Evolutionary conservation across 345 rosid genomes (phyloP), one percentile per base, ranked within the genome.

Genomic region (Pistacia vera): DNA sequence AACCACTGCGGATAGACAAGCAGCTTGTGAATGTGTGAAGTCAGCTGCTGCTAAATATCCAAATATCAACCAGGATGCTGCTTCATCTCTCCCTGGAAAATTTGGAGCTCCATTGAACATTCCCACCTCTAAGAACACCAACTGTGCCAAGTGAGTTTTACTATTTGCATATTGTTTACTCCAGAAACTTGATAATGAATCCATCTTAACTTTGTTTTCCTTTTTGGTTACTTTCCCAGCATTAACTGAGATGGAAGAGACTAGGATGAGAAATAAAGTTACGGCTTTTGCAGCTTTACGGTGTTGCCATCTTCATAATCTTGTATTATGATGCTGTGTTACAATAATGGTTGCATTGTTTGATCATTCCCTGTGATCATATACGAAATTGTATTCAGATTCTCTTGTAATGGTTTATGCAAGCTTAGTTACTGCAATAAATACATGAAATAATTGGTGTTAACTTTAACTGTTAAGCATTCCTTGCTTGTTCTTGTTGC

Each of bases 21-120:
- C 36, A 8, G 69, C 69, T 66, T 66, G 69, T 44, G 69, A 66
- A 41, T 44, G 69, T 66, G 54, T 66, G 33, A 44, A 66, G 56
- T 17, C 56, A n/a, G 70, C 56, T 20, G 70, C 55, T 22, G 36
- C 70, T 44, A 25, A 25, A 46, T 22, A 48, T 49, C 71, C 57
- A 7, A 25, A 67, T 67, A 49, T 67, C 57, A 25, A 48, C 4
- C 36, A 48, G 13, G 71, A 48, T 48, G 71, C 71, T 10, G 71
- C 36, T 16, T 25, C 71, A 28, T 48, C 36, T 48, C 57, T 46
- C 18, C 20, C 35, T 20, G 25, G 18, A 46, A 66, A 66, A 46
- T 66, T 35, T 66, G 70, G 70, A 46, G 70, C 46, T 66, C 2
- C 25, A 46, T 22, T 66, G 56, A 48, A 66, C 20, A 66, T 46